Base-by-base conservation (phyloP, 768 basidiomycete genomes). In the Kwoniella botswanensis region DNA sequence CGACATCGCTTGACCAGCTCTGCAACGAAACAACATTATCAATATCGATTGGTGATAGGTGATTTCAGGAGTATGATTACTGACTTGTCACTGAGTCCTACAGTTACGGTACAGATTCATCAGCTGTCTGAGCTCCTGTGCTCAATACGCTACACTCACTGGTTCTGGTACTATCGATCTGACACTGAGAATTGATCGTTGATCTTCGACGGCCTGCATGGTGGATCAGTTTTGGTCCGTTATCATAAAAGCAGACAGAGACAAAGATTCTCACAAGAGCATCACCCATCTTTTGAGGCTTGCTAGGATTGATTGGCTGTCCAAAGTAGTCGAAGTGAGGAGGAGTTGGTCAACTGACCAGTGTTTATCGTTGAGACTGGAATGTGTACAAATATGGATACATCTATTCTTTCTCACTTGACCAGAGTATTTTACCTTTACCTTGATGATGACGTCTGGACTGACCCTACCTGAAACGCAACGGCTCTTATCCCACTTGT, bases 1-100 rank as follows among this genome's bases (percentile, higher is more conserved):
- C 92, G 88, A 63, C 95, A 85, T 52, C 94, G 89, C 75, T 88
- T 91, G 44, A 94, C 88, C 61, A 97, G 88, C 79, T 92, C 94
- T 94, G 74, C 17, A 42, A 22, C 54, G 12, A 46, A 7, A 44
- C 53, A 64, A 64, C n/a, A 1, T 54, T 11, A 26, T 29, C 41
- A 35, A 35, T 53, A 63, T 18, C 62, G 62, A 44, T 63, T 24
- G 9, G n/a, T 56, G 22, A 11, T 41, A 50, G 46, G 12, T 22
- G 53, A 41, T 15, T 18, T 55, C n/a, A 56, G 3, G 5, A 11
- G 6, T 15, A 63, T 46, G 52, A 24, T 24, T 4, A 58, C 79
- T 67, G 17, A 80, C 79, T 83, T 17, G 77, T 71, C 57, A 80
- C 70, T 13, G 82, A 81, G 43, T 79, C 75, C 82, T 82, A 59